Evolutionary conservation across 2,329 filamentous ascomycete genomes (phyloP).

Genomic region (Diplodia sapinea): DNA sequence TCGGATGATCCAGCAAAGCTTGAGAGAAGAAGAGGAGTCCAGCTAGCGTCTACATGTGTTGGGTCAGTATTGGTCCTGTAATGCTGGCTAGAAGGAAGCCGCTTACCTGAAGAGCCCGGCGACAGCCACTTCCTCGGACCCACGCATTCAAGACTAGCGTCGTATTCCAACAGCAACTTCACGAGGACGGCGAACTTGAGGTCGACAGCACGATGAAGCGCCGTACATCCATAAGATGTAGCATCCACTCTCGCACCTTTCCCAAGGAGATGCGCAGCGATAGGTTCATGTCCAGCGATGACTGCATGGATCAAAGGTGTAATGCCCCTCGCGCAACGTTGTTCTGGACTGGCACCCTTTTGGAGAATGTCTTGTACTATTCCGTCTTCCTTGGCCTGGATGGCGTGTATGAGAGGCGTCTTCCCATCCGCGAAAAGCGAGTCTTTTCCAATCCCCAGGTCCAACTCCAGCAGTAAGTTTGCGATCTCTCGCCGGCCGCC

Average conservation of each 20-base stretch:
- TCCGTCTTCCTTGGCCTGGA: conserved; percentile 21
- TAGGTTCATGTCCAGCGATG: conserved; percentile 11
- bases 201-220: conserved; percentile 21
- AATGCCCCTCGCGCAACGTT: conserved; percentile 20
- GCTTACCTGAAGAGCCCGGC: conserved; percentile 10
- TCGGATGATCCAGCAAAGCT: conserved; percentile 2
- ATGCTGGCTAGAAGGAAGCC: neutral
- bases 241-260: conserved; percentile 24
- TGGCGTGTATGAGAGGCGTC: conserved; percentile 24
- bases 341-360: conserved; percentile 17
- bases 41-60: conserved; percentile 14
- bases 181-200: conserved; percentile 1
- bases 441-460: conserved; percentile 23
- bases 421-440: conserved; percentile 16
- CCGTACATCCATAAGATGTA: conserved; percentile 7
- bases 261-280: conserved; percentile 14
- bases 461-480: conserved; percentile 5
- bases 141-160: conserved; percentile 11
- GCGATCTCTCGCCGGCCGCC: conserved; percentile 5
- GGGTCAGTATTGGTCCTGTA: neutral
- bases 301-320: conserved; percentile 25
- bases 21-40: conserved; percentile 20
- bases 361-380: conserved; percentile 25
- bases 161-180: conserved; percentile 19
- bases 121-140: conserved; percentile 27